A percentile compares a stretch with the other conserved stretches of the same genome.
Evolutionary conservation across 352 stramenopile genomes (phyloP).

Genomic region (Globisporangium perplexum): DNA sequence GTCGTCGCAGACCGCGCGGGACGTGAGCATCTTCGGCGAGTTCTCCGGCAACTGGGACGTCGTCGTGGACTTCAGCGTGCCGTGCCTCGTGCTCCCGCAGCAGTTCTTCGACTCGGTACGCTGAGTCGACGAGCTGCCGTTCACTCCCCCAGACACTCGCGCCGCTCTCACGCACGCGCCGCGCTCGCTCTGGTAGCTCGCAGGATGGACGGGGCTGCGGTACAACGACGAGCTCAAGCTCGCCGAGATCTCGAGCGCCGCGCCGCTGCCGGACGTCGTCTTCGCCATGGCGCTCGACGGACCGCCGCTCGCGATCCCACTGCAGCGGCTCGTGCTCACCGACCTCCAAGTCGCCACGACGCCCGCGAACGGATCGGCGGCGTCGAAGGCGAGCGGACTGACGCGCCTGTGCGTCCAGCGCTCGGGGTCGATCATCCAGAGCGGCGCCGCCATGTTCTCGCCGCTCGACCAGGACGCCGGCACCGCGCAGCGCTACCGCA

Average conservation of each 20-base stretch:
- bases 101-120: conserved; percentile 54
- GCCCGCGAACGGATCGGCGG: neutral
- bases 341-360: conserved; percentile 17
- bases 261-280: conserved; percentile 26
- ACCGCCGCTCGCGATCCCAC: conserved; percentile 23
- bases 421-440: conserved; percentile 46
- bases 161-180: neutral
- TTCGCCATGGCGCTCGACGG: conserved; percentile 43
- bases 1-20: neutral
- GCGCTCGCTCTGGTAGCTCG: conserved; percentile 28
- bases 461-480: conserved; percentile 33
- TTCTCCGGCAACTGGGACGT: conserved; percentile 57
- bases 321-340: conserved; percentile 35
- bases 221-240: conserved; percentile 39
- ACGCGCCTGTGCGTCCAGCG: conserved; percentile 47
- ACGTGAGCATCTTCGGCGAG: conserved; percentile 40
- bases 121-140: neutral
- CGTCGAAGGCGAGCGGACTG: conserved; percentile 4
- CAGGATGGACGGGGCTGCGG: conserved; percentile 40
- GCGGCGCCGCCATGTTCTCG: conserved; percentile 40
- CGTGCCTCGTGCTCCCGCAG: conserved; percentile 47
- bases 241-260: conserved; percentile 26
- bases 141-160: neutral
- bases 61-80: conserved; percentile 47
- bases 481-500: conserved; percentile 35